Conservation (phyloP, 805 yeast species). For the Novakomyces olei region DNA sequence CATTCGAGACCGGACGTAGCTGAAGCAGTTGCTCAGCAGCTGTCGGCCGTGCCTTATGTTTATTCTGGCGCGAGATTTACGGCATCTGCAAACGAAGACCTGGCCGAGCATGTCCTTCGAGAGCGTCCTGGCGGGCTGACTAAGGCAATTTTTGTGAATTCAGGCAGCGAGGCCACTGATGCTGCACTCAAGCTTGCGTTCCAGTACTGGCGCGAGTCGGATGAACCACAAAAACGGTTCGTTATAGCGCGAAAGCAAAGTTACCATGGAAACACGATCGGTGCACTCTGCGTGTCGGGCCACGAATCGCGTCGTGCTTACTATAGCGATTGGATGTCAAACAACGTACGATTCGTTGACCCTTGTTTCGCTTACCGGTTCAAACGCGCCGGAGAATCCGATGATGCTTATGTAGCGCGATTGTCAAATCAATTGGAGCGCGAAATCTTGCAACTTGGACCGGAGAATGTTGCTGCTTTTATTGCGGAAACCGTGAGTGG, state of each 20-base stretch:
- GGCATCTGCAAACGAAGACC: slow-evolving; percentile 22
- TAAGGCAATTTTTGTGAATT: slow-evolving; percentile 26
- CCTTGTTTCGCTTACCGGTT: slow-evolving; percentile 1
- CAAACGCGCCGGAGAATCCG: background rate
- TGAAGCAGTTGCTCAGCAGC: slow-evolving; percentile 20
- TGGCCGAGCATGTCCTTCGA: slow-evolving; percentile 13
- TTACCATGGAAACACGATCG: slow-evolving; percentile 30
- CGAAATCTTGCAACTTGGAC: background rate
- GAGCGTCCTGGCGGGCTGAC: background rate
- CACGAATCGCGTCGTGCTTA: background rate
- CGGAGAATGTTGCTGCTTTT: slow-evolving; percentile 1
- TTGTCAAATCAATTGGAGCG: background rate
- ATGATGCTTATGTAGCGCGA: background rate
- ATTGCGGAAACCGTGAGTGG: slow-evolving; percentile 2
- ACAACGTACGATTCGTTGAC: background rate
- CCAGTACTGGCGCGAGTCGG: slow-evolving; percentile 25
- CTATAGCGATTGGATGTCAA: background rate
- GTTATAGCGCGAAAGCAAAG: slow-evolving; percentile 24
- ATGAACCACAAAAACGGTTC: slow-evolving; percentile 21
- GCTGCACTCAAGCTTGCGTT: slow-evolving; percentile 37
- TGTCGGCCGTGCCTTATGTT: slow-evolving; percentile 19
- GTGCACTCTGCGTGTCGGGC: slow-evolving; percentile 23
- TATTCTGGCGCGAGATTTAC: slow-evolving; percentile 16
- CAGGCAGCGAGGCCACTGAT: slow-evolving; percentile 45
- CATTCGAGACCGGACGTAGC: slow-evolving; percentile 22